Base-by-base conservation (phyloP, 805 yeast genomes). In the Cyberlindnera amylophila region DNA sequence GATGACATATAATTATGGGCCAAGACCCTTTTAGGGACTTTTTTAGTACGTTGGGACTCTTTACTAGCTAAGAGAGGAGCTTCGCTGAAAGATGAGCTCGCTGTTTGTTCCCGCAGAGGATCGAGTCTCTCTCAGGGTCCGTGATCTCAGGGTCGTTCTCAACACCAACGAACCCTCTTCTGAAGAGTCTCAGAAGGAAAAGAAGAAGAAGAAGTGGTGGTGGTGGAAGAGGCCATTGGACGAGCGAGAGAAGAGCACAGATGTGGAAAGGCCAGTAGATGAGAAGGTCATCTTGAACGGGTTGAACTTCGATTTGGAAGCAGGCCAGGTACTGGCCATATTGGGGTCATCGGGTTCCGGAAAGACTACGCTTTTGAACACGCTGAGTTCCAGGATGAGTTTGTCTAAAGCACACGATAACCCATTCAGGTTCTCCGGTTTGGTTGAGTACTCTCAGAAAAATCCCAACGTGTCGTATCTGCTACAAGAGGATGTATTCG, bases 271-370 rank as follows among this genome's bases (percentile, higher is more conserved):
- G 12, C 24, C 14, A 5, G 16, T 6, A 26, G 37, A 37, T 8
- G 36, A 26, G 21, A 67, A 69, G 41, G 57, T 64, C 4, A 66
- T 79, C 21, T 64, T 79, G 3, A 57, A 71, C 28, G 61, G 77
- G 21, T 66, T 86, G 36, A 76, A 85, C 2, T 71, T 85, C 46
- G 79, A 77, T 38, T 66, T 85, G 10, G 74, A 77, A 0, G 59
- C 75, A 12, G 85, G 86, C 14, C 67, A 82, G 9, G 62, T 88
- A 30, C 71, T 87, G 62, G 95, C 95, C 6, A 83, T 87, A 9
- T 74, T 88, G 67, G 96, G 96, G 3, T 91, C 95, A 0, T 82
- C 90, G 0, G 96, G 96, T 0, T 79, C 88, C 3, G 96, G 95
- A 4, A 87, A 88, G 55, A 87, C 96, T 0, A 85, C 96, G 0